Base-by-base conservation (phyloP, 2,329 filamentous ascomycete genomes). In the Beauveria medogensis region DNA sequence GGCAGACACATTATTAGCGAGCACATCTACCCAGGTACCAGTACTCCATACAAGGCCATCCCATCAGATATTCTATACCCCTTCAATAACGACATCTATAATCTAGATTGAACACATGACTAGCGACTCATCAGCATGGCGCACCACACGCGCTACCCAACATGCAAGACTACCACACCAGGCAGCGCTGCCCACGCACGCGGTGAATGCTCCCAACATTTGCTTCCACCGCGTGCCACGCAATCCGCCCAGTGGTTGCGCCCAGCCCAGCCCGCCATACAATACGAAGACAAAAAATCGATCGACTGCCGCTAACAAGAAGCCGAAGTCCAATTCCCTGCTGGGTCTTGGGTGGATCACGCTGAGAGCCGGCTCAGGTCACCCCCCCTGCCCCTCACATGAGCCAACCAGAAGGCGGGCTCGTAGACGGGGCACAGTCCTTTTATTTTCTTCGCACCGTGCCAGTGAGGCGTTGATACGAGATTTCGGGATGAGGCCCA, bases 291-390 rank as follows among this genome's bases (percentile, higher is more conserved):
- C 48, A 26, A 34, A 26, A 22, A 48, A 57, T 48, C 30, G 55
- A 57, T 57, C 55, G 55, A 57, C 55, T 46, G 54, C 54, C 54
- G 20, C 55, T 48, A 48, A 41, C 2, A 57, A 55, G 26, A 30
- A 30, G 28, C 34, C 34, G 34, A 47, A 22, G 22, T 9, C 47
- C 26, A 28, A 14, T 22, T 9, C 34, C 22, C 51, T 16, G 51
- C 51, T 44, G 40, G 28, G 41, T 18, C 54, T 37, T 37, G 1
- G 41, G 54, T 55, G 52, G 54, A 56, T 46, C 54, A 46, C n/a
- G 4, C 20, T 37, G 28, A 24, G 16, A 34, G 34, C 48, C 48
- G 9, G 24, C 51, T 18, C 55, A 37, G 30, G 55, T 14, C 43
- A 16, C 7, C 34, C 24, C 22, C 37, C 53, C 24, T 30, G 28